A percentile compares a stretch with the other conserved stretches of the same genome.
phyloP scores from a whole-genome alignment of 106 monocot species.

The Dendrobium chrysotoxum region DNA sequence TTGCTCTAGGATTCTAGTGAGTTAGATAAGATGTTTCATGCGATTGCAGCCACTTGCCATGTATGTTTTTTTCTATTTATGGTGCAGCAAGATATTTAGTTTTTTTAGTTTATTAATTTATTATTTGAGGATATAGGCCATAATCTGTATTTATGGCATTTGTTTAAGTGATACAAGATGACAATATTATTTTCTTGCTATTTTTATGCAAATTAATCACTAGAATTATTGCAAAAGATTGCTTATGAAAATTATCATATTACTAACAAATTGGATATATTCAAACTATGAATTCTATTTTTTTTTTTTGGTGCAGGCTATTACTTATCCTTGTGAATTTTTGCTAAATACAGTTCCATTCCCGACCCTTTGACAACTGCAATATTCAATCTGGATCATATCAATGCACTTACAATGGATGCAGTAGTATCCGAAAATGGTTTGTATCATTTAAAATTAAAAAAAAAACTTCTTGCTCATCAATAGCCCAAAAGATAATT shows the following conservation, averaged over 20 bases:
- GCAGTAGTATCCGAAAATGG: slow-evolving; percentile 70
- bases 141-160: too few species aligned
- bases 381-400: slow-evolving; percentile 85
- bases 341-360: slow-evolving; percentile 94
- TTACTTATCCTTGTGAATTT: slow-evolving; percentile 74
- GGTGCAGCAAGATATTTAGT: too few species aligned
- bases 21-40: too few species aligned
- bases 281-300: neutral
- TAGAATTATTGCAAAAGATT: neutral
- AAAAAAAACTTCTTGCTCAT: neutral
- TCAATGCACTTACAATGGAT: slow-evolving; percentile 56
- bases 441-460: slow-evolving; percentile 14
- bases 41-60: too few species aligned
- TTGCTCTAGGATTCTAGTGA: too few species aligned
- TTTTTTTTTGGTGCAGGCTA: slow-evolving; percentile 44
- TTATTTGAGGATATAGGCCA: too few species aligned
- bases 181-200: neutral
- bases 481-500: neutral
- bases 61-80: too few species aligned
- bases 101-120: too few species aligned
- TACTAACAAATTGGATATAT: neutral
- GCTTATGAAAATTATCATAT: neutral
- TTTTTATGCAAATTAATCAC: neutral
- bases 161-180: neutral
- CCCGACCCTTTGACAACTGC: slow-evolving; percentile 69